Percentiles rank a stretch among this genome's conserved stretches.
These are phyloP conservation scores for Saccharomyces eubayanus DNA, from an alignment of 805 yeast genomes.

Conservation along the genomic window DNA sequence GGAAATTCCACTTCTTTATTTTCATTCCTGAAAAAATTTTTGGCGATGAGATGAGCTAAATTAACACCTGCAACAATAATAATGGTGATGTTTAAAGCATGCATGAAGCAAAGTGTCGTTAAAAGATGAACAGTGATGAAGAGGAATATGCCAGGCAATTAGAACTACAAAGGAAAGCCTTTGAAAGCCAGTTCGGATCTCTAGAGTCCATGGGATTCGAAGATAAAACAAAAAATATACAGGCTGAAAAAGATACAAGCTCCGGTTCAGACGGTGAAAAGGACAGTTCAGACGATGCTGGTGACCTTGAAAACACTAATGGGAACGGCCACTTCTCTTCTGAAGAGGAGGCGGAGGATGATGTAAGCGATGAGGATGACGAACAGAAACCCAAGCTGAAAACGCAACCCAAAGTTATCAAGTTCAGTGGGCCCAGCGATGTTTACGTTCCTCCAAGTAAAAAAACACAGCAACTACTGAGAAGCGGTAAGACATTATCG, in stretches of 20 bases:
- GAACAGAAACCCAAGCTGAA: constrained; percentile 9
- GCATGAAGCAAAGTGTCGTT: background rate
- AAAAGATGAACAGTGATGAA: constrained; percentile 5
- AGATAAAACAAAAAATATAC: constrained; percentile 34
- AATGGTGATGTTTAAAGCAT: background rate
- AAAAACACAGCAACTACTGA: constrained; percentile 44
- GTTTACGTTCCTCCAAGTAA: constrained; percentile 31
- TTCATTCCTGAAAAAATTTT: background rate
- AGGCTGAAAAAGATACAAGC: background rate
- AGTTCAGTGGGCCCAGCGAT: constrained; percentile 21
- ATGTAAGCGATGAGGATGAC: constrained; percentile 14
- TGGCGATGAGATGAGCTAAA: background rate
- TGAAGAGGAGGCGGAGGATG: background rate
- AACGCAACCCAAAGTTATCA: constrained; percentile 19
- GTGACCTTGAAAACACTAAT: background rate
- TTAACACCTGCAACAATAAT: background rate
- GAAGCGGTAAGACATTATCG: constrained; percentile 48
- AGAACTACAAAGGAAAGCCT: constrained; percentile 49
- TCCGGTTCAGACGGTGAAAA: background rate
- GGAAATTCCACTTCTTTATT: background rate
- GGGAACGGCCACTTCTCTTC: background rate
- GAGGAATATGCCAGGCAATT: constrained; percentile 24
- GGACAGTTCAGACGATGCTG: background rate
- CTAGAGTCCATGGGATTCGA: constrained; percentile 46
- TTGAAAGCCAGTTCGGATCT: constrained; percentile 58